Evolutionary conservation across 441 rosid species (phyloP), one percentile per base, ranked within the genome.

Genomic region (Erysimum cheiri): DNA sequence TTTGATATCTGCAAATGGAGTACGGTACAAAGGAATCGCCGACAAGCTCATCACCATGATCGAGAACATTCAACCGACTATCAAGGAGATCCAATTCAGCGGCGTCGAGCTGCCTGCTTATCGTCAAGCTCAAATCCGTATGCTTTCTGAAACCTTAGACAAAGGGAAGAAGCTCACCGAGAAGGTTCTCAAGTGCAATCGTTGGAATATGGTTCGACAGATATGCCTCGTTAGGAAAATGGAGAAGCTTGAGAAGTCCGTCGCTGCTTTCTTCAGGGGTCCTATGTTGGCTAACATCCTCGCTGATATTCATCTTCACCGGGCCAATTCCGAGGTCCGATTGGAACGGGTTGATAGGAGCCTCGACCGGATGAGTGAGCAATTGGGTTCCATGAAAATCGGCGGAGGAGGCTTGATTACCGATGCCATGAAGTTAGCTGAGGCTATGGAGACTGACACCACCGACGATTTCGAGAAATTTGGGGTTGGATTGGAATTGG

Each of bases 41-140:
- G 77, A 69, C 0, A 66, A 78, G 1, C 83, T 93, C 58, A 72
- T 60, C 3, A 2, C 3, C 4, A 48, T 70, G 71, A 79, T 89
- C 64, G 8, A 82, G 0, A 67, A 33, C 0, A 79, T 85, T 56
- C 73, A 54, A 6, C 94, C 94, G 8, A 83, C 81, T 15, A 80
- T 93, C 74, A 70, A 29, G 0, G 94, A 91, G 79, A 86, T 88
- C 52, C 87, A 93, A 43, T 88, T 66, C 80, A 69, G 93, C 59
- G 97, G 94, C 75, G 97, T 91, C 4, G 98, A 93, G 71, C 83
- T 93, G 4, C 81, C 93, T 3, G 53, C 80, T 15, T 0, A 53
- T 8, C 94, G 98, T 2, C 98, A 93, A 17, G 14, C 33, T 44
- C 96, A 91, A 47, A 89, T 93, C 32, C 80, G 86, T 67, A 77